phyloP scores from a whole-genome alignment of 2,329 filamentous ascomycete species.

The Botryotinia narcissicola region DNA sequence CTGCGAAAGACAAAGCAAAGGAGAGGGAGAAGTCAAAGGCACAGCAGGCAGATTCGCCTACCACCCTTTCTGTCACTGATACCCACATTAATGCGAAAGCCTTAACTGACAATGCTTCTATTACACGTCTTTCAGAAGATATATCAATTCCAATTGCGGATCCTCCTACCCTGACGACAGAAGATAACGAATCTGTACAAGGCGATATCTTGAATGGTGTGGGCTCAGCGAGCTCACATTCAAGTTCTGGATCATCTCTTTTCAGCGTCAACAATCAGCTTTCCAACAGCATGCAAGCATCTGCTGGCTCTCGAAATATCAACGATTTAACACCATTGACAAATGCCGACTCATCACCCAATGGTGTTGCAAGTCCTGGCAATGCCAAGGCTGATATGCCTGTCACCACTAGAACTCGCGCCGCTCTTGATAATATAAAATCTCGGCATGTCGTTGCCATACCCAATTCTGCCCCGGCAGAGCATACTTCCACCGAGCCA shows the following conservation, averaged over 20 bases:
- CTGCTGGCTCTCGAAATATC: conserved; percentile 31
- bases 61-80: conserved; percentile 37
- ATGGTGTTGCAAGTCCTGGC: conserved; percentile 54
- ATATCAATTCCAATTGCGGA: conserved; percentile 30
- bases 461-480: conserved; percentile 29
- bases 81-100: conserved; percentile 36
- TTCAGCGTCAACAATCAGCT: conserved; percentile 51
- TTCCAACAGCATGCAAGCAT: conserved; percentile 30
- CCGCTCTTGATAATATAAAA: conserved; percentile 25
- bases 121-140: conserved; percentile 32
- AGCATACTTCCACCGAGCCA: conserved; percentile 26
- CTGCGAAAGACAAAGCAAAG: conserved; percentile 54
- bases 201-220: conserved; percentile 69
- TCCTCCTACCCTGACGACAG: conserved; percentile 35
- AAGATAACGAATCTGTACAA: conserved; percentile 58
- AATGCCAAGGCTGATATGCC: conserved; percentile 39
- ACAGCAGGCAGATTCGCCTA: conserved; percentile 34
- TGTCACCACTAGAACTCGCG: conserved; percentile 38
- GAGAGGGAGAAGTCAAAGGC: conserved; percentile 60
- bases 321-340: conserved; percentile 63
- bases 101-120: conserved; percentile 36
- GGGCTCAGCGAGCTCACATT: conserved; percentile 69
- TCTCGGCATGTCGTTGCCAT: conserved; percentile 36
- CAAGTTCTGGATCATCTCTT: conserved; percentile 68
- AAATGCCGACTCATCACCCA: conserved; percentile 63